Evolutionary conservation across 2,329 filamentous ascomycete genomes (phyloP).

Genomic region (Colletotrichum camelliae): DNA sequence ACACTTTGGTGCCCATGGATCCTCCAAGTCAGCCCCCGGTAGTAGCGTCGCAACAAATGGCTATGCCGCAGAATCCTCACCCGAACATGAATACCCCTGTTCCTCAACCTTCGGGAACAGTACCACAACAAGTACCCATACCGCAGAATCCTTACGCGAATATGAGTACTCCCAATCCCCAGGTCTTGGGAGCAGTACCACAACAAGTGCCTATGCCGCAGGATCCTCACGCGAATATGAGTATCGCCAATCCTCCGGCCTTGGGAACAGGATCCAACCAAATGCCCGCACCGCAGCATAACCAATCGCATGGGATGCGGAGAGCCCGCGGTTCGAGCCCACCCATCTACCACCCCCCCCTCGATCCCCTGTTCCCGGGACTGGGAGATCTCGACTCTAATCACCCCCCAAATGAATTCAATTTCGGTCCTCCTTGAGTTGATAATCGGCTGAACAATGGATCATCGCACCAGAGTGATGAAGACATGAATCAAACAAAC

Average conservation of each 20-base stretch:
- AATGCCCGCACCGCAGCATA: background rate
- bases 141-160: background rate
- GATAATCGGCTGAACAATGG: background rate
- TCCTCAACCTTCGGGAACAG: background rate
- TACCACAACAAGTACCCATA: background rate
- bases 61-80: background rate
- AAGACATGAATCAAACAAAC: background rate
- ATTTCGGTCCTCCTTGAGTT: background rate
- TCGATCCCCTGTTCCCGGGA: background rate
- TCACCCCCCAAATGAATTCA: background rate
- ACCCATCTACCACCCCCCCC: background rate
- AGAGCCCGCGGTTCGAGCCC: background rate
- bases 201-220: background rate
- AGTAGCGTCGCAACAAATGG: background rate
- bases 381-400: background rate
- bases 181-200: too few relatives aligned
- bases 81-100: background rate
- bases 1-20: accelerated
- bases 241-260: background rate
- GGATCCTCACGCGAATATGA: background rate
- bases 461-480: background rate
- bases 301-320: background rate
- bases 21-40: background rate
- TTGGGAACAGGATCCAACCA: background rate
- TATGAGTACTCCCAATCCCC: too few relatives aligned